A percentile compares a stretch with the other conserved stretches of the same genome.
phyloP scores from a whole-genome alignment of 2,329 filamentous ascomycete genomes.

The Xylaria sp. region DNA sequence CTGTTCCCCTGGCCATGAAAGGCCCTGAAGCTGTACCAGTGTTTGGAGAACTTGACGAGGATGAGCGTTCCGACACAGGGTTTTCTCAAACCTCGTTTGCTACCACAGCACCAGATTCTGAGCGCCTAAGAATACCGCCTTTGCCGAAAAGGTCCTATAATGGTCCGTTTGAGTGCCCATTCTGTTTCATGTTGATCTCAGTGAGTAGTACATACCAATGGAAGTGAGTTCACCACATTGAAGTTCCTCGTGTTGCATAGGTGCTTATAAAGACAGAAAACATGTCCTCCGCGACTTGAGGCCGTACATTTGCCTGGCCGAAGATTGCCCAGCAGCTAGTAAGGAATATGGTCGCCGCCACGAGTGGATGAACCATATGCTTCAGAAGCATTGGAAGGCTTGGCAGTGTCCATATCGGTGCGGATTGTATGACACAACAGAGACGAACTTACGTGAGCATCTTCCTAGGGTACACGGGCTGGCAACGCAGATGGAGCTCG shows the following conservation, averaged over 20 bases:
- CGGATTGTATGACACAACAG: conserved; percentile 7
- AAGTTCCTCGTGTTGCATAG: not conserved
- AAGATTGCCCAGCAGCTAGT: conserved; percentile 43
- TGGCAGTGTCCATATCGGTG: conserved; percentile 44
- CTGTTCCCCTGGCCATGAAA: conserved; percentile 40
- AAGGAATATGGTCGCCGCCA: conserved; percentile 39
- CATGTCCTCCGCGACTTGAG: conserved; percentile 55
- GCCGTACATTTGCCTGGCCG: conserved; percentile 53
- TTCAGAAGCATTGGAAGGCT: conserved; percentile 42
- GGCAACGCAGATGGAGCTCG: conserved; percentile 20
- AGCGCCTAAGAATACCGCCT: conserved; percentile 41
- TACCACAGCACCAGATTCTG: conserved; percentile 39
- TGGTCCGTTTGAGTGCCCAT: conserved; percentile 54
- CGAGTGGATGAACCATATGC: conserved; percentile 45
- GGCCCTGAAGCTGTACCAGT: not conserved
- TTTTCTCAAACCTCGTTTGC: conserved; percentile 49
- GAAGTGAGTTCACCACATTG: conserved; percentile 43
- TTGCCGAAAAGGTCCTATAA: conserved; percentile 40
- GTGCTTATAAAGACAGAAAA: conserved; percentile 37
- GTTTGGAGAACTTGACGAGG: conserved; percentile 36
- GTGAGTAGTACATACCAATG: conserved; percentile 46
- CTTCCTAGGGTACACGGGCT: conserved; percentile 11
- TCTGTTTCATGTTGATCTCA: conserved; percentile 53
- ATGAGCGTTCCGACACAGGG: conserved; percentile 41
- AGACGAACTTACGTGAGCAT: conserved; percentile 7